Base-by-base conservation (phyloP, 805 yeast genomes). In the Lipomyces japonicus region DNA sequence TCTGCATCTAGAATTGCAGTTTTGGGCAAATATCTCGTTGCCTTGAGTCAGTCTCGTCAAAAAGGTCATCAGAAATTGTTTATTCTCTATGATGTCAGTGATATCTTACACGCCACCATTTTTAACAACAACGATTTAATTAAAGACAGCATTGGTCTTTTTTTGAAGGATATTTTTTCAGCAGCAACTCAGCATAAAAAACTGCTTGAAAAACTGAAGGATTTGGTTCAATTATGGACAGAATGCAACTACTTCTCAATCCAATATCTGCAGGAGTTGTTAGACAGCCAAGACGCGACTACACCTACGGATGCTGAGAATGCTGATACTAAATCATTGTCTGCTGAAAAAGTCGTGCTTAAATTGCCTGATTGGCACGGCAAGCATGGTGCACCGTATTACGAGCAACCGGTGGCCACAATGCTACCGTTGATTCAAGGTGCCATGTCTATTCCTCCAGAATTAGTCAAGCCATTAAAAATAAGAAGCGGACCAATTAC, bases 401-500 rank as follows among this genome's bases (percentile, higher is more conserved):
- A 54, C 39, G 53, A 59, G 4, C 51, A 48, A 12, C 63, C 63
- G 1, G 63, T 45, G 7, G 47, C 59, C 7, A 39, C 59, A 9
- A 57, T 58, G 50, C 25, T 54, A 5, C 43, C 38, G 3, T 34
- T 30, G 16, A 38, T 59, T 4, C 34, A 42, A 9, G 30, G 48
- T 9, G 39, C 45, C 2, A 39, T 23, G 19, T 32, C 52, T 9
- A 40, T 34, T 3, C 34, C 38, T 18, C 21, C 39, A 4, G 48
- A 31, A 14, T 24, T 28, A 2, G 35, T 47, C 3, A 24, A 32
- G n/a, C 44, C 54, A 12, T 53, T 55, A 2, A 28, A 22, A 5
- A 16, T 51, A 18, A 25, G 22, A n/a, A 16, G 30, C 5, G 41
- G 47, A 12, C 35, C 14, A 10, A 48, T 38, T 19, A 3, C 36